Evolutionary conservation across 257 asterid genomes (phyloP).

Genomic region (Ocimum tenuiflorum): DNA sequence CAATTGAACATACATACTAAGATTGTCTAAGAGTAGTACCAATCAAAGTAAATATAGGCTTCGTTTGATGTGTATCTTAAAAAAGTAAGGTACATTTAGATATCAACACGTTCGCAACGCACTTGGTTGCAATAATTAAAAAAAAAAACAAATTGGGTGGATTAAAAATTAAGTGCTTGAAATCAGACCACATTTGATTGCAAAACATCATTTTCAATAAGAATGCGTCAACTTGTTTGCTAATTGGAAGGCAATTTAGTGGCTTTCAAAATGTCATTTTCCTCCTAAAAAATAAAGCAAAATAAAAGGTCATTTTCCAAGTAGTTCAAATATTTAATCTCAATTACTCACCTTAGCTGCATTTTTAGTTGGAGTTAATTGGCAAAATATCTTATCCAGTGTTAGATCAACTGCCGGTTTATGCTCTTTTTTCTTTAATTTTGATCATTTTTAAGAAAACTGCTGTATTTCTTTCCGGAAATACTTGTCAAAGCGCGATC

Average conservation of each 20-base stretch:
- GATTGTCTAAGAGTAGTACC: too few species aligned
- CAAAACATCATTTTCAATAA: neutral
- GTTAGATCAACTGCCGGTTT: neutral
- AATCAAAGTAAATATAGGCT: too few species aligned
- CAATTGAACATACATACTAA: too few species aligned
- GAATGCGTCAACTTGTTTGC: neutral
- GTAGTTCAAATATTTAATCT: constrained; percentile 19
- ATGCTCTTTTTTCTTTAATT: neutral
- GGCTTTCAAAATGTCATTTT: constrained; percentile 10
- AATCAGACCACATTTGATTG: too few species aligned
- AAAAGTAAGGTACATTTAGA: too few species aligned
- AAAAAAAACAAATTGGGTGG: too few species aligned
- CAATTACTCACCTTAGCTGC: constrained; percentile 18
- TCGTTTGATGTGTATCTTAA: too few species aligned
- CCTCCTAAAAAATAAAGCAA: neutral
- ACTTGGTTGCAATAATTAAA: too few species aligned
- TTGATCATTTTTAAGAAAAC: neutral
- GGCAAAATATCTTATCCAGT: neutral
- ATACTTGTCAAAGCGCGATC: too few species aligned
- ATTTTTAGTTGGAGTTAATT: constrained; percentile 19
- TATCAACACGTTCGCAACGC: too few species aligned
- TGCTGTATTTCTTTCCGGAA: neutral
- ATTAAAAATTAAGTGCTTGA: too few species aligned
- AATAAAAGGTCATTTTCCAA: constrained; percentile 13
- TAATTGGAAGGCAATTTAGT: neutral